Evolutionary conservation across 306 rosid genomes (phyloP), one percentile per base, ranked within the genome.

Genomic region (Inga laurina): DNA sequence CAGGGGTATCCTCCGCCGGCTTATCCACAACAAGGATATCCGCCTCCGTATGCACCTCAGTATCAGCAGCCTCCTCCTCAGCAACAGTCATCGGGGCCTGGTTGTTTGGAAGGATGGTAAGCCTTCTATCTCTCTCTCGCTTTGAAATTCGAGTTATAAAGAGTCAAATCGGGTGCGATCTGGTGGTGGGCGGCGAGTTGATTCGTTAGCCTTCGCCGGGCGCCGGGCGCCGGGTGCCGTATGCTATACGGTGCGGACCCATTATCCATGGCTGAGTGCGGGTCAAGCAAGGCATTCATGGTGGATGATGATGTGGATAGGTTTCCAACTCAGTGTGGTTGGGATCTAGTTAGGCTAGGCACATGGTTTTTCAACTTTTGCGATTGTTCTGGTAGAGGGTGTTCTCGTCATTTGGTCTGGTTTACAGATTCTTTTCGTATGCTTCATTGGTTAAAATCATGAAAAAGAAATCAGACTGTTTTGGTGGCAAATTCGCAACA

Each of bases 61-160:
- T 96, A 93, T 78, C 90, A 88, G 78, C 97, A 89, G 86, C 98
- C 92, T 74, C 98, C 97, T 0, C 97, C 93, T 11, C 97, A 73
- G 0, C 91, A 79, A 3, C 81, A 72, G 56, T 82, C 82, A 43
- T 0, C 51, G 7, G 46, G 89, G 44, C 1, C 80, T 34, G 98
- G 99, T 59, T 65, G 88, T 44, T 0, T 96, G 79, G 97, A 93
- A 87, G 98, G 98, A 83, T 96, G 99, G 99, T 96, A 71, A 32
- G 82, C 66, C 1, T 9, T 49, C 52, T 57, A 30, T 72, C n/a
- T 46, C 22, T 8, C 27, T 8, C 46, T 71, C 67, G 69, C n/a
- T 46, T 24, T 14, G 49, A 1, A 44, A 62, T 46, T n/a, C 72
- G 45, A 45, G 61, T 62, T 32, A 16, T n/a, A 32, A 44, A 19